Conservation (phyloP, 441 rosid species). For the Syzygium syzygioides region DNA sequence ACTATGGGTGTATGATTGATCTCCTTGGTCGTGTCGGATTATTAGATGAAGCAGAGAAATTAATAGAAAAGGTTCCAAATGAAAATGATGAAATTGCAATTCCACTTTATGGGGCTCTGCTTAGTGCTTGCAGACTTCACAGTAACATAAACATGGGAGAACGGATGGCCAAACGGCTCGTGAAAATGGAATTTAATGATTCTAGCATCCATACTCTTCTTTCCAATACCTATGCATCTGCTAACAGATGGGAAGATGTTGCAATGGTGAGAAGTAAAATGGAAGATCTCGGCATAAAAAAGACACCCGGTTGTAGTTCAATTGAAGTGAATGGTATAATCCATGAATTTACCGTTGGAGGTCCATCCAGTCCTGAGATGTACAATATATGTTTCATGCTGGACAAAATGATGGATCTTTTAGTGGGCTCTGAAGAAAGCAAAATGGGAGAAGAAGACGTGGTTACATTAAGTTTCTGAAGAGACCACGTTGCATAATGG, state of each 20-base stretch:
- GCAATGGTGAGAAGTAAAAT: conserved; percentile 14
- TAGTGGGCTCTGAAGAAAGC: background rate
- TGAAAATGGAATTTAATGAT: conserved; percentile 36
- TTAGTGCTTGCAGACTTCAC: conserved; percentile 54
- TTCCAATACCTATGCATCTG: conserved; percentile 27
- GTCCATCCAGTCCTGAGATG: conserved; percentile 4
- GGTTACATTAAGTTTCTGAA: background rate
- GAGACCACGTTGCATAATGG: background rate
- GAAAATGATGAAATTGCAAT: conserved; percentile 22
- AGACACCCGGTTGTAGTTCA: conserved; percentile 13
- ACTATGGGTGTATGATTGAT: conserved; percentile 66
- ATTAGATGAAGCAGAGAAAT: conserved; percentile 43
- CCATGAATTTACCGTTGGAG: conserved; percentile 12
- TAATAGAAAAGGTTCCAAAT: conserved; percentile 12
- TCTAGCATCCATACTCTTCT: conserved; percentile 52
- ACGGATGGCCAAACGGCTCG: conserved; percentile 34
- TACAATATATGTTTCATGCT: conserved; percentile 1
- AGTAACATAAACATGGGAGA: conserved; percentile 50
- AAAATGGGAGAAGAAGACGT: background rate
- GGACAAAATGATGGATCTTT: background rate
- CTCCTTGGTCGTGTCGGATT: conserved; percentile 62
- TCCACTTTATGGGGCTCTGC: conserved; percentile 57
- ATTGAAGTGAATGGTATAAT: conserved; percentile 12
- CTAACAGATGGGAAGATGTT: conserved; percentile 20
- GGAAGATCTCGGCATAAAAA: conserved; percentile 9